A percentile compares a stretch with the other conserved stretches of the same genome.
These are phyloP conservation scores for Boletus sp. DNA, from an alignment of 768 basidiomycete species.

Conservation along the genomic window DNA sequence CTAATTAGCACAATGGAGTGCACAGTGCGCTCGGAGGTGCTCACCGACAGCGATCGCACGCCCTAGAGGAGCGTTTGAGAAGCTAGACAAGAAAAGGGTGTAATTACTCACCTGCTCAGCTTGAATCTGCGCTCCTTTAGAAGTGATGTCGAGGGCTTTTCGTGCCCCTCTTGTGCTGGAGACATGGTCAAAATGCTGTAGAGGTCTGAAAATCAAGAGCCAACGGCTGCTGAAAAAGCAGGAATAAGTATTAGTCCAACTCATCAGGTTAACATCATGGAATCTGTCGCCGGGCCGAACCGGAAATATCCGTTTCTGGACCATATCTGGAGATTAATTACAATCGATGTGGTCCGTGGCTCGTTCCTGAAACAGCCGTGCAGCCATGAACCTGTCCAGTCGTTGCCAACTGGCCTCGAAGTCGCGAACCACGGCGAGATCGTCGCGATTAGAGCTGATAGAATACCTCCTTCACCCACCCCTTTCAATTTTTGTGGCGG, in stretches of 20 bases:
- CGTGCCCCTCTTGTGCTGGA: constrained; percentile 36
- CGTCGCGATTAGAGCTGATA: constrained; percentile 25
- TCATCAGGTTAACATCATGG: constrained; percentile 8
- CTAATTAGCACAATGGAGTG: background rate
- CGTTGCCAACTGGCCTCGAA: constrained; percentile 10
- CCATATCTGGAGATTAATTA: constrained; percentile 30
- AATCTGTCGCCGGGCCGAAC: constrained; percentile 24
- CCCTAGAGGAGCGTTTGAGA: constrained; percentile 43
- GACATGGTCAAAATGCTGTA: constrained; percentile 23
- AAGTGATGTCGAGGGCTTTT: constrained; percentile 47
- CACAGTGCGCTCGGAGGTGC: constrained; percentile 23
- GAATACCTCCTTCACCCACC: constrained; percentile 14
- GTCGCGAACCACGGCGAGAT: constrained; percentile 22
- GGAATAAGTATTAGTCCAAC: constrained; percentile 30
- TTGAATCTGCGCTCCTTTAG: constrained; percentile 85
- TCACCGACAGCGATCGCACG: constrained; percentile 90
- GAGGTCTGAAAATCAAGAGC: constrained; percentile 10
- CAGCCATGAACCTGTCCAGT: background rate
- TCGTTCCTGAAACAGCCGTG: constrained; percentile 32
- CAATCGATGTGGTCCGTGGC: constrained; percentile 2
- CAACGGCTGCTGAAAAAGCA: constrained; percentile 1
- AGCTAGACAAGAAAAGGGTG: background rate
- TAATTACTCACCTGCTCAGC: constrained; percentile 64
- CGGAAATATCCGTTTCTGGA: constrained; percentile 22
- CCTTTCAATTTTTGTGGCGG: constrained; percentile 7